Evolutionary conservation across 306 rosid species (phyloP), one percentile per base, ranked within the genome.

Genomic region (Begonia loranthoides): DNA sequence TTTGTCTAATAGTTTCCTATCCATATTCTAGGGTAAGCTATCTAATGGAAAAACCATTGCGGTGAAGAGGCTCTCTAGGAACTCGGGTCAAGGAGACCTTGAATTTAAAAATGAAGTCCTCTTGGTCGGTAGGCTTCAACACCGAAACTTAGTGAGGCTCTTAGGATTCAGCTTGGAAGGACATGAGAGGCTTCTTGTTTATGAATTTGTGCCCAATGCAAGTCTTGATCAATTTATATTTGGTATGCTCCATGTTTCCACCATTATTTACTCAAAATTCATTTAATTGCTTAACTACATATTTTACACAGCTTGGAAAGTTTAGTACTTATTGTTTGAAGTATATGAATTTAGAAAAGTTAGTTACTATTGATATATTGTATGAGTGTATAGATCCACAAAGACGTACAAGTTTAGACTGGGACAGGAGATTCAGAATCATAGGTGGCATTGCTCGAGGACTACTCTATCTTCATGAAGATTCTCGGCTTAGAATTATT

Each of bases 91-190:
- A 62, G 89, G 94, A 36, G 44, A 66, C 45, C 65, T 70, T 33
- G 94, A 84, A 65, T 76, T 80, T 5, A 84, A 58, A 54, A 84
- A 84, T 54, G 86, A 84, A 61, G 59, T 84, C 16, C 57, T 61
- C 41, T 49, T 78, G 9, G 69, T 84, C 17, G 70, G 79, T 7
- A 80, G 78, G 58, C 89, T 84, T 56, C 90, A 84, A 45, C 87
- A 78, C 21, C 73, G 61, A 56, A 84, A 80, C 67, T 73, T 84
- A 22, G 81, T 78, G 56, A 76, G 71, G 69, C 72, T 84, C 15
- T 51, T 84, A 40, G 94, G 87, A 0, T 84, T 70, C 54, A 56
- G 72, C 64, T 24, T 76, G 41, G 83, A 76, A 17, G 81, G 55
- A 69, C 72, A 76, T 1, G 93, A 79, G 58, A 76, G 72, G 66